Percentiles rank a stretch among this genome's conserved stretches.
Evolutionary conservation across 352 stramenopile species (phyloP).

Genomic region (Pseudoperonospora humuli): DNA sequence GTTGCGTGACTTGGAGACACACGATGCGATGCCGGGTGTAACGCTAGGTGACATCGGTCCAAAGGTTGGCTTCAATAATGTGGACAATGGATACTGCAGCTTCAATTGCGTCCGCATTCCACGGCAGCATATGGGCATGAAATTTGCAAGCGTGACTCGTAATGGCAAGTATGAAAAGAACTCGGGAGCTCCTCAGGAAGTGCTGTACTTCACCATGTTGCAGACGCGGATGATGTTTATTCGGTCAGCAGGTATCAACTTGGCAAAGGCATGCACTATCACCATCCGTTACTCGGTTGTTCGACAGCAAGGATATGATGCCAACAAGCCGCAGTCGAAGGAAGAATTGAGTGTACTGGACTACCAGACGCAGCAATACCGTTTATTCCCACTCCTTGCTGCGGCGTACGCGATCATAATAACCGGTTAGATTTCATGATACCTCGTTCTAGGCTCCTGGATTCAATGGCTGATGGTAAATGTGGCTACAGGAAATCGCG

Average conservation of each 20-base stretch:
- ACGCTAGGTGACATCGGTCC: constrained; percentile 56
- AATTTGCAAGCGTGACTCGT: constrained; percentile 40
- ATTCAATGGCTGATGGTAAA: neutral
- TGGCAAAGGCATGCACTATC: constrained; percentile 90
- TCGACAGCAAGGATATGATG: constrained; percentile 80
- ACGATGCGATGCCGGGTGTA: constrained; percentile 41
- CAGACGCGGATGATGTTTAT: constrained; percentile 68
- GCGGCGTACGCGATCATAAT: constrained; percentile 87
- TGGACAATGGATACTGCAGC: constrained; percentile 61
- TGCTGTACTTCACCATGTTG: constrained; percentile 81
- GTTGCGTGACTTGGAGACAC: constrained; percentile 84
- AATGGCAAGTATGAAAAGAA: constrained; percentile 64
- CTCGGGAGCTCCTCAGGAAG: constrained; percentile 31
- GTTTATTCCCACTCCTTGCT: constrained; percentile 88
- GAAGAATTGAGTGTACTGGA: constrained; percentile 89
- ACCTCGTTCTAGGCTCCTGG: neutral
- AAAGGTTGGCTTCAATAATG: constrained; percentile 68
- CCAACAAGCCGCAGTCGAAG: constrained; percentile 36
- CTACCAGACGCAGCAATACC: constrained; percentile 94
- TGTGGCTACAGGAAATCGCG: constrained; percentile 30
- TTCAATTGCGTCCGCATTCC: constrained; percentile 24
- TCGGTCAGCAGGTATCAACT: constrained; percentile 28
- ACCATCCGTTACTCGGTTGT: constrained; percentile 92
- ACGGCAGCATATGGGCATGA: constrained; percentile 71
- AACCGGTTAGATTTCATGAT: constrained; percentile 18